phyloP scores from a whole-genome alignment of 257 asterid genomes.

The Plectranthus barbatus region DNA sequence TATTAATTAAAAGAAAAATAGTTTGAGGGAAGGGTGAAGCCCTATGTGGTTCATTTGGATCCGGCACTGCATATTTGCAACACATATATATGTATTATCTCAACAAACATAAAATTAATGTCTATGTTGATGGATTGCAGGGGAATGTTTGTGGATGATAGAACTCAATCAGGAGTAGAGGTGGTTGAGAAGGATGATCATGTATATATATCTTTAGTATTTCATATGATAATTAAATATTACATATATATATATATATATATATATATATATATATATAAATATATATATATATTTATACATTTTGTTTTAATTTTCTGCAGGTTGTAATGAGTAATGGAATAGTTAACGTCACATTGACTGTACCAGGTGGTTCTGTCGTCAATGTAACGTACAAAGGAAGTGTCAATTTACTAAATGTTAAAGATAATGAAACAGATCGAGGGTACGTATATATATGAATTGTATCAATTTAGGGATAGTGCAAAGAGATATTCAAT shows the following conservation, averaged over 20 bases:
- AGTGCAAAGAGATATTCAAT: no score
- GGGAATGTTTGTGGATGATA: not conserved
- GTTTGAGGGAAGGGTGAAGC: no score
- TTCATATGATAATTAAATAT: no score
- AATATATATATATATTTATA: no score
- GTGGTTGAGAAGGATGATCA: constrained; percentile 6
- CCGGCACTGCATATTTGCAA: no score
- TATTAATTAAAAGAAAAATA: no score
- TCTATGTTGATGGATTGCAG: constrained; percentile 13
- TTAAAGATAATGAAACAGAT: constrained; percentile 5
- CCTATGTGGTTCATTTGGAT: no score
- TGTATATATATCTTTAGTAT: constrained; percentile 10
- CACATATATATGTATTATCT: no score
- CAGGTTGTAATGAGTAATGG: constrained; percentile 40
- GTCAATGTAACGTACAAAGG: constrained; percentile 29
- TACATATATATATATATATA: no score
- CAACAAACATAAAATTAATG: not conserved
- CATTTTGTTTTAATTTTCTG: no score
- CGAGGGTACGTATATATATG: constrained; percentile 43
- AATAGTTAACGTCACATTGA: constrained; percentile 28
- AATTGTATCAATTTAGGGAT: no score
- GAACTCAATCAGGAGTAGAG: not conserved
- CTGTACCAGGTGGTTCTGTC: constrained; percentile 32
- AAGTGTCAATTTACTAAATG: constrained; percentile 32
- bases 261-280: no score